Conservation (phyloP, 2,329 filamentous ascomycete species). For the Aspergillus japonicus region DNA sequence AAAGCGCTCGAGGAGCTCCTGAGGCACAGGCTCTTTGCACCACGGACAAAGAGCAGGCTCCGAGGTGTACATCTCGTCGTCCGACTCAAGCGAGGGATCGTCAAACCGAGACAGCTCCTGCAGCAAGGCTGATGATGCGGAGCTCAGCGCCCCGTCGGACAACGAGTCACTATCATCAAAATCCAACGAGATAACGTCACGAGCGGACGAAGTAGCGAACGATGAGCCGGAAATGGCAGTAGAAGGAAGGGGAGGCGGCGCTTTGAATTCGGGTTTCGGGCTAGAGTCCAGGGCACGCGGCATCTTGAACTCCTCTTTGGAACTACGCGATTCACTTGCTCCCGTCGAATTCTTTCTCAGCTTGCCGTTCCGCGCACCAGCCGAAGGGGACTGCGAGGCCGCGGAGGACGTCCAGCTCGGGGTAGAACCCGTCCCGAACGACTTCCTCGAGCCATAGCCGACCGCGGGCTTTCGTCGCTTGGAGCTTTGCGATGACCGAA, state of each 20-base stretch:
- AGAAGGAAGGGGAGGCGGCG: slow-evolving; percentile 24
- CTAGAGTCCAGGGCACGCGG: slow-evolving; percentile 24
- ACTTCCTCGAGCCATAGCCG: slow-evolving; percentile 21
- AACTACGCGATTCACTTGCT: slow-evolving; percentile 8
- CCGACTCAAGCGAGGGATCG: slow-evolving; percentile 4
- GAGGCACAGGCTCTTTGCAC: slow-evolving; percentile 62
- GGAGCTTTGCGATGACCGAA: slow-evolving; percentile 12
- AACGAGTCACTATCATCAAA: slow-evolving; percentile 30
- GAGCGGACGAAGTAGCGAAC: slow-evolving; percentile 23
- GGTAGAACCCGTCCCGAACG: slow-evolving; percentile 11
- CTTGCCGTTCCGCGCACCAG: slow-evolving; percentile 9
- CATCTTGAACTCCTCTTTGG: slow-evolving; percentile 22
- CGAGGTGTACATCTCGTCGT: slow-evolving; percentile 9
- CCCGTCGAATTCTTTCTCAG: slow-evolving; percentile 9
- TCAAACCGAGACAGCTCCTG: slow-evolving; percentile 17
- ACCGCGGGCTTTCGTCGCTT: slow-evolving; percentile 15
- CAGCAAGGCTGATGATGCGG: slow-evolving; percentile 20
- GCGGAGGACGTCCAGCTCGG: slow-evolving; percentile 16
- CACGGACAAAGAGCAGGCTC: slow-evolving; percentile 59
- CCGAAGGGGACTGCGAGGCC: slow-evolving; percentile 10
- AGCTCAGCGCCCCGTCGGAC: slow-evolving; percentile 35
- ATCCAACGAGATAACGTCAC: slow-evolving; percentile 13
- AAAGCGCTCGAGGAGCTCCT: slow-evolving; percentile 55
- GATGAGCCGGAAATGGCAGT: slow-evolving; percentile 31
- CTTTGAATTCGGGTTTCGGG: slow-evolving; percentile 24